Evolutionary conservation across 1,139 yeast genomes (phyloP).

Genomic region (Pneumocystis oryctolagi): DNA sequence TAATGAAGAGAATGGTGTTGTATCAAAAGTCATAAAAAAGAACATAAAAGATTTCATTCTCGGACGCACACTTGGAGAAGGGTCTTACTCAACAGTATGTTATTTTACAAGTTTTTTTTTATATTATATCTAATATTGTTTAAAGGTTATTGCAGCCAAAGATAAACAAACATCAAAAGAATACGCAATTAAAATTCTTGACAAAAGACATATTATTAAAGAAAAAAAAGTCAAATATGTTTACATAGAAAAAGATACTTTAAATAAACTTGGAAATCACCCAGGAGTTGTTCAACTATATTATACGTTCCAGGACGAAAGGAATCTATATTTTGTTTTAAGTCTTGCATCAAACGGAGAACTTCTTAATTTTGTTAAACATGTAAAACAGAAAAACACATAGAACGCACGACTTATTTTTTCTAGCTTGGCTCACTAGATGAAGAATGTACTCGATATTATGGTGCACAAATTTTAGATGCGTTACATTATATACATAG

Average conservation of each 20-base stretch:
- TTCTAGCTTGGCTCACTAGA: slow-evolving; percentile 48
- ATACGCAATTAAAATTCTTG: slow-evolving; percentile 82
- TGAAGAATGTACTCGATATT: slow-evolving; percentile 62
- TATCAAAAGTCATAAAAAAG: slow-evolving; percentile 31
- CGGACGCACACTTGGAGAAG: slow-evolving; percentile 82
- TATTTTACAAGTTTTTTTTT: not conserved
- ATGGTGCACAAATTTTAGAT: slow-evolving; percentile 66
- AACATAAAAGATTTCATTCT: slow-evolving; percentile 74
- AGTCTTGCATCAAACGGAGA: slow-evolving; percentile 93
- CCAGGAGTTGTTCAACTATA: slow-evolving; percentile 79
- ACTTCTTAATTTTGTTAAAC: slow-evolving; percentile 60
- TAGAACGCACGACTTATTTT: not conserved
- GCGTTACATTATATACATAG: slow-evolving; percentile 73
- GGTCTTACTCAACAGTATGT: slow-evolving; percentile 66
- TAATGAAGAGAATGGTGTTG: slow-evolving; percentile 25
- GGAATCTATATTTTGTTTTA: slow-evolving; percentile 74
- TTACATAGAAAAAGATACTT: slow-evolving; percentile 84
- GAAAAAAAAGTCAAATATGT: slow-evolving; percentile 94
- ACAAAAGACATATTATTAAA: slow-evolving; percentile 83
- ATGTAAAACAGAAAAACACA: slow-evolving; percentile 17
- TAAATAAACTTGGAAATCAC: slow-evolving; percentile 68
- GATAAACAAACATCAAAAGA: slow-evolving; percentile 58
- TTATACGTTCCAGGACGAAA: slow-evolving; percentile 87
- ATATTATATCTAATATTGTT: not conserved
- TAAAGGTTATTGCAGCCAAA: slow-evolving; percentile 57